Percentiles rank a stretch among this genome's conserved stretches.
phyloP scores from a whole-genome alignment of 2,329 filamentous ascomycete genomes.

The Pseudogymnoascus sp. region DNA sequence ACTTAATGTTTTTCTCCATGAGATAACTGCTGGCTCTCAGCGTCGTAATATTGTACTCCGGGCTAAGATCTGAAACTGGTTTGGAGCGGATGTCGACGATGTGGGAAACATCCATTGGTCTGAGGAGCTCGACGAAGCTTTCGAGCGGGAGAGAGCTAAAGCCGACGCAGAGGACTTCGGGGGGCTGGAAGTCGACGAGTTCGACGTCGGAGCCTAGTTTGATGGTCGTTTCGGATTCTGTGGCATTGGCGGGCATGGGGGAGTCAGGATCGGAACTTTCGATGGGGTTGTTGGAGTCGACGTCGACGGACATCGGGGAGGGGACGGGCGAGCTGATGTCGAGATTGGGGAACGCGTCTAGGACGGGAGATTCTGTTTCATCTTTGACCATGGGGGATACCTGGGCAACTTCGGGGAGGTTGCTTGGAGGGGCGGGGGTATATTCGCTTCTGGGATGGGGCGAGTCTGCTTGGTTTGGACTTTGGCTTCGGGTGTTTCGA shows the following conservation, averaged over 20 bases:
- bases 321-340: neutral
- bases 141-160: neutral
- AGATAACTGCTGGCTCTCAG: neutral
- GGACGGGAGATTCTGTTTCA: neutral
- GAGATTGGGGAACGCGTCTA: neutral
- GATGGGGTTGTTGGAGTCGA: neutral
- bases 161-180: neutral
- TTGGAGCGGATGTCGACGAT: neutral
- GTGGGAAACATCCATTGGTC: neutral
- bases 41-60: neutral
- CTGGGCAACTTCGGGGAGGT: neutral
- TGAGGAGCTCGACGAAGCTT: neutral
- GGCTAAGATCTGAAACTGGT: neutral
- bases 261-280: neutral
- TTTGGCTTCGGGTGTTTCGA: neutral
- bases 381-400: neutral
- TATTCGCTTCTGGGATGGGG: neutral
- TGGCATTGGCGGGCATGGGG: neutral
- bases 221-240: neutral
- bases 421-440: neutral
- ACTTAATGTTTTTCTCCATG: neutral
- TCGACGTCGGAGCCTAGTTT: neutral
- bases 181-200: neutral
- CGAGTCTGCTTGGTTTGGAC: neutral
- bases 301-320: neutral